phyloP scores from a whole-genome alignment of 2,329 filamentous ascomycete species.

The Leptographium radiaticola region DNA sequence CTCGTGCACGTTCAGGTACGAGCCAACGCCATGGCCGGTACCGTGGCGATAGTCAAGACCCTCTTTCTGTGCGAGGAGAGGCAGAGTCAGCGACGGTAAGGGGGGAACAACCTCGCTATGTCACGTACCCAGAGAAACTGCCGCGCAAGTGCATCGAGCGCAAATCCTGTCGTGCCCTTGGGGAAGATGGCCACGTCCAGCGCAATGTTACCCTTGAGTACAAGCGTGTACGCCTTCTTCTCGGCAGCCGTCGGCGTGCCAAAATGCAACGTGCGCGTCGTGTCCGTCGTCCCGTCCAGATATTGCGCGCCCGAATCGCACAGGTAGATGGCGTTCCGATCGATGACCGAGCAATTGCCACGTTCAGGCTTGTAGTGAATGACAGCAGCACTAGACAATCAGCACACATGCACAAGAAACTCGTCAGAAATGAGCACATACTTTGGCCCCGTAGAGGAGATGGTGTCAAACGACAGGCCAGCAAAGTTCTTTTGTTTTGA shows the following conservation, averaged over 20 bases:
- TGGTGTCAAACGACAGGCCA: slow-evolving; percentile 88
- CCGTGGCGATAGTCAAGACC: slow-evolving; percentile 93
- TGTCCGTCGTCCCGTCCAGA: slow-evolving; percentile 89
- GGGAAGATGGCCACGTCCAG: slow-evolving; percentile 81
- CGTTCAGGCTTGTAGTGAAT: slow-evolving; percentile 92
- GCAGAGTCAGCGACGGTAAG: background rate
- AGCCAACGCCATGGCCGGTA: slow-evolving; percentile 91
- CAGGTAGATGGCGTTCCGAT: slow-evolving; percentile 76
- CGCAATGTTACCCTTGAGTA: slow-evolving; percentile 86
- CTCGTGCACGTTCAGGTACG: slow-evolving; percentile 93
- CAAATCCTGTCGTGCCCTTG: slow-evolving; percentile 88
- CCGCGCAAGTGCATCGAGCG: slow-evolving; percentile 74
- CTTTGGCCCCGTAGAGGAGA: slow-evolving; percentile 81
- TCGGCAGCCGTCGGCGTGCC: slow-evolving; percentile 72
- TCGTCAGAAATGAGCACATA: slow-evolving; percentile 21
- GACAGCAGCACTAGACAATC: slow-evolving; percentile 61
- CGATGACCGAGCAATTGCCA: slow-evolving; percentile 68
- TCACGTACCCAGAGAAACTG: slow-evolving; percentile 77
- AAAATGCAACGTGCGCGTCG: slow-evolving; percentile 87
- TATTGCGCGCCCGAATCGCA: slow-evolving; percentile 98
- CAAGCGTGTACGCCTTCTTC: slow-evolving; percentile 80
- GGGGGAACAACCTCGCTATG: too few species aligned
- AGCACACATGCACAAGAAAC: background rate
- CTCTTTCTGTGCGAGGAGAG: slow-evolving; percentile 34
- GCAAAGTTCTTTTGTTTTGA: slow-evolving; percentile 61